Evolutionary conservation across 2,329 filamentous ascomycete species (phyloP).

Genomic region (Cladosporium austrohemisphaericum): DNA sequence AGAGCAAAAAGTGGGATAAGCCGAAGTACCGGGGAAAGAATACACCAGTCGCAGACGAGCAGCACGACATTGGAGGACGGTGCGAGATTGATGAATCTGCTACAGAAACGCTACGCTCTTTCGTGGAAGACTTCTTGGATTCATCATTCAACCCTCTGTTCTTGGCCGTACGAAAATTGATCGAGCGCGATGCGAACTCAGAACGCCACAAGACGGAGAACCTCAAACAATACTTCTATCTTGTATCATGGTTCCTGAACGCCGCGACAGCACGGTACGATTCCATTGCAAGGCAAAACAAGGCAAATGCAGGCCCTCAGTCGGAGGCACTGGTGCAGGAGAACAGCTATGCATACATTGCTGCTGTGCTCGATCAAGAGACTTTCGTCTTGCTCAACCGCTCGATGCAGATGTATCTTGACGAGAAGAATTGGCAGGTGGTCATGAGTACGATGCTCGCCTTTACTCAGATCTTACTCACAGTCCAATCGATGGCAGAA

Average conservation of each 20-base stretch:
- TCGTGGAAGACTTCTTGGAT: slow-evolving; percentile 91
- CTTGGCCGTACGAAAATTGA: slow-evolving; percentile 76
- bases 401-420: slow-evolving; percentile 72
- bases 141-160: slow-evolving; percentile 91
- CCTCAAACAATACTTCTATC: slow-evolving; percentile 78
- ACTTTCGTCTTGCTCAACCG: slow-evolving; percentile 87
- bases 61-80: slow-evolving; percentile 70
- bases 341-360: slow-evolving; percentile 80
- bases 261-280: slow-evolving; percentile 71
- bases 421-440: slow-evolving; percentile 83
- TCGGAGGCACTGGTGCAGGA: slow-evolving; percentile 47
- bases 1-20: slow-evolving; percentile 83
- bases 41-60: slow-evolving; percentile 44
- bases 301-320: slow-evolving; percentile 36
- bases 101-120: slow-evolving; percentile 71
- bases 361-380: slow-evolving; percentile 87
- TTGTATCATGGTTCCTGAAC: slow-evolving; percentile 81
- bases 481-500: slow-evolving; percentile 86
- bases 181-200: slow-evolving; percentile 71
- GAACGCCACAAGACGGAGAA: slow-evolving; percentile 60
- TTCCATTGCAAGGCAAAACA: slow-evolving; percentile 42
- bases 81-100: slow-evolving; percentile 68
- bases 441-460: slow-evolving; percentile 86
- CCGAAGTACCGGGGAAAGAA: slow-evolving; percentile 55
- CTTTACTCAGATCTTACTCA: slow-evolving; percentile 84